These are phyloP conservation scores for Exidia glandulosa DNA, from an alignment of 768 basidiomycete genomes.

Conservation along the genomic window DNA sequence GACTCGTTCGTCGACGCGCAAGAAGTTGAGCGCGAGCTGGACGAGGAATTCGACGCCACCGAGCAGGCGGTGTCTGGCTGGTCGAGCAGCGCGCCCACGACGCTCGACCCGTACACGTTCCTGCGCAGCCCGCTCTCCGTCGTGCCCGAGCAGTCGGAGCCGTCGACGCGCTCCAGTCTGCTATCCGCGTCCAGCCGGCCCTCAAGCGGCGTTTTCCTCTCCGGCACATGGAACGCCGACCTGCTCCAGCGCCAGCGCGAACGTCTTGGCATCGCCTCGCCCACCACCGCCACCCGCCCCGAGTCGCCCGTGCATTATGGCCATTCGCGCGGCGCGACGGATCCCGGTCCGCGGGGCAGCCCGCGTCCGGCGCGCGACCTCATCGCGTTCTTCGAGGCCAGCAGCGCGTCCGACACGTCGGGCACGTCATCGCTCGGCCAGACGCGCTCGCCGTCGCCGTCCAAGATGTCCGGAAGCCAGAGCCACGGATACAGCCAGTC, in stretches of 20 bases:
- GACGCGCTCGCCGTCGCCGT: slow-evolving; percentile 19
- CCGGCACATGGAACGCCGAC: not conserved
- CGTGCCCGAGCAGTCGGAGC: slow-evolving; percentile 25
- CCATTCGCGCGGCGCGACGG: slow-evolving; percentile 50
- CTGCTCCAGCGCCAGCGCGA: not conserved
- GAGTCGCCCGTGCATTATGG: slow-evolving; percentile 25
- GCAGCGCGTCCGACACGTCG: slow-evolving; percentile 41
- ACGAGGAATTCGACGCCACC: slow-evolving; percentile 53
- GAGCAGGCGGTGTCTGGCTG: slow-evolving; percentile 58
- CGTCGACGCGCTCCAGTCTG: slow-evolving; percentile 16
- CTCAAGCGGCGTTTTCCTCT: slow-evolving; percentile 27
- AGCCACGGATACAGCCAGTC: slow-evolving; percentile 28
- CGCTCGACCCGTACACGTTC: slow-evolving; percentile 9
- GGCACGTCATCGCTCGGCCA: slow-evolving; percentile 40
- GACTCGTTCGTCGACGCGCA: slow-evolving; percentile 30
- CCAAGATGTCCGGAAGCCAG: slow-evolving; percentile 17
- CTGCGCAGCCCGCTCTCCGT: slow-evolving; percentile 21
- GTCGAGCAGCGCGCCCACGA: slow-evolving; percentile 37
- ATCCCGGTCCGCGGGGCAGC: slow-evolving; percentile 38
- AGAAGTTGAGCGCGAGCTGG: slow-evolving; percentile 55
- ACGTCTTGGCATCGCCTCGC: slow-evolving; percentile 1
- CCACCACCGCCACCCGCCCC: slow-evolving; percentile 18
- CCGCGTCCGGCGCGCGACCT: slow-evolving; percentile 55
- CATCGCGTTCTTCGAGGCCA: slow-evolving; percentile 63
- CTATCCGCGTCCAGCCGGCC: slow-evolving; percentile 16